Evolutionary conservation across 495 filamentous ascomycete species (phyloP).

Genomic region (Penicillium longicatenatum): DNA sequence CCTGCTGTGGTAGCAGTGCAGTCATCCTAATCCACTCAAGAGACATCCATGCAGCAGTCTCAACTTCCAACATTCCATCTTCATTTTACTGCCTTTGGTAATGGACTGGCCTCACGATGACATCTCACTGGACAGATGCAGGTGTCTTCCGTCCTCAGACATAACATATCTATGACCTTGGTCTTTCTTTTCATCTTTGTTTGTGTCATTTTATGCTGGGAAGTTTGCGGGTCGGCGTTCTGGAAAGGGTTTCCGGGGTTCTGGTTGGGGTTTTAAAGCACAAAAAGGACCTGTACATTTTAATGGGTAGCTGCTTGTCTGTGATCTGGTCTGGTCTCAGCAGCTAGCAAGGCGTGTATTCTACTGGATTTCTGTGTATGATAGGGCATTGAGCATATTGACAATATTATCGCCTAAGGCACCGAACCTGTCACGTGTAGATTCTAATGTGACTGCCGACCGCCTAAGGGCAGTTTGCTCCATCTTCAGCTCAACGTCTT

Average conservation of each 20-base stretch:
- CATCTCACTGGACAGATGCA: neutral
- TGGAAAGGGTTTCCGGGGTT: neutral
- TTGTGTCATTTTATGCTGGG: neutral
- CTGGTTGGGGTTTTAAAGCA: neutral
- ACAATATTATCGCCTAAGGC: constrained; percentile 3
- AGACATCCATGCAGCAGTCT: neutral
- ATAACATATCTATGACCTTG: neutral
- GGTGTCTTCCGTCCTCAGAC: neutral
- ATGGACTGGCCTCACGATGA: neutral
- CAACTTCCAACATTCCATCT: neutral
- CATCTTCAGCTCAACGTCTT: constrained; percentile 3
- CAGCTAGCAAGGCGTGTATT: constrained; percentile 18
- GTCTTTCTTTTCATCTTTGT: neutral
- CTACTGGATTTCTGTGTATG: constrained; percentile 24
- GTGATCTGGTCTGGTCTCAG: neutral
- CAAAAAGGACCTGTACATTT: constrained; percentile 18
- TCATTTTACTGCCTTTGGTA: neutral
- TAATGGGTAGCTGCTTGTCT: constrained; percentile 7
- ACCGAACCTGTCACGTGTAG: constrained; percentile 13
- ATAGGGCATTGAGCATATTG: constrained; percentile 8
- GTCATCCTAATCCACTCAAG: neutral
- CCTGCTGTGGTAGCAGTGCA: neutral
- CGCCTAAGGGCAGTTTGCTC: constrained; percentile 11
- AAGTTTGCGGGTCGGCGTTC: constrained; percentile 6
- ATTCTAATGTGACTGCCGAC: constrained; percentile 12